A percentile compares a stretch with the other conserved stretches of the same genome.
These are phyloP conservation scores for Lichtheimia corymbifera DNA, from an alignment of 371 early-diverging fungal genomes.

Conservation along the genomic window DNA sequence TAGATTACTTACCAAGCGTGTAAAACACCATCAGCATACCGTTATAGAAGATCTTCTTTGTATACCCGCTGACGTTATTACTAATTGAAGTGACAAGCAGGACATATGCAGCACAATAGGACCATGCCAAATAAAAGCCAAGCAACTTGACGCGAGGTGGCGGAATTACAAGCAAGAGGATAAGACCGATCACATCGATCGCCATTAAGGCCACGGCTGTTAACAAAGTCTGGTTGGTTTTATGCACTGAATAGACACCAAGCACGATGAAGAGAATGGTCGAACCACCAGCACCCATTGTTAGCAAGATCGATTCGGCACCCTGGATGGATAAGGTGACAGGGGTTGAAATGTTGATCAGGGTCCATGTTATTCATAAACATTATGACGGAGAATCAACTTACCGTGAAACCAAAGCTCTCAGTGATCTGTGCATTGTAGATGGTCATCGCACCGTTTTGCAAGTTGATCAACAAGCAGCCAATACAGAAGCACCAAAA, in stretches of 20 bases:
- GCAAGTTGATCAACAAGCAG: constrained; percentile 33
- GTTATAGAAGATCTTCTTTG: constrained; percentile 32
- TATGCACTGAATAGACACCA: constrained; percentile 19
- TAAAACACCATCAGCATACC: constrained; percentile 29
- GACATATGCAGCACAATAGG: constrained; percentile 30
- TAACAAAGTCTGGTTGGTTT: constrained; percentile 28
- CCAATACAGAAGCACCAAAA: constrained; percentile 35
- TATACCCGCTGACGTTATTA: constrained; percentile 24
- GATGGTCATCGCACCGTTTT: constrained; percentile 39
- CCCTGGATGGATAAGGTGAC: constrained; percentile 15
- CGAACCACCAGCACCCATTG: constrained; percentile 27
- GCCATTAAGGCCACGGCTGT: constrained; percentile 25
- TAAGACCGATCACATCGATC: constrained; percentile 32
- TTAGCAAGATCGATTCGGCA: constrained; percentile 28
- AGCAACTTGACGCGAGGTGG: constrained; percentile 24
- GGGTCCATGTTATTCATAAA: too few species aligned
- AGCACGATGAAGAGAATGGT: constrained; percentile 30
- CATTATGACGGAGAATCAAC: not conserved
- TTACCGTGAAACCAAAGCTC: constrained; percentile 39
- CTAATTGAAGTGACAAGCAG: constrained; percentile 27
- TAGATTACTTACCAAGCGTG: constrained; percentile 12
- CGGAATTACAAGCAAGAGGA: constrained; percentile 34
- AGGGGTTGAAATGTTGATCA: not conserved
- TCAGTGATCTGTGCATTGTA: constrained; percentile 33
- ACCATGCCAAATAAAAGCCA: constrained; percentile 31